These are phyloP conservation scores for Pythium insidiosum DNA, from an alignment of 352 stramenopile species.

Conservation along the genomic window DNA sequence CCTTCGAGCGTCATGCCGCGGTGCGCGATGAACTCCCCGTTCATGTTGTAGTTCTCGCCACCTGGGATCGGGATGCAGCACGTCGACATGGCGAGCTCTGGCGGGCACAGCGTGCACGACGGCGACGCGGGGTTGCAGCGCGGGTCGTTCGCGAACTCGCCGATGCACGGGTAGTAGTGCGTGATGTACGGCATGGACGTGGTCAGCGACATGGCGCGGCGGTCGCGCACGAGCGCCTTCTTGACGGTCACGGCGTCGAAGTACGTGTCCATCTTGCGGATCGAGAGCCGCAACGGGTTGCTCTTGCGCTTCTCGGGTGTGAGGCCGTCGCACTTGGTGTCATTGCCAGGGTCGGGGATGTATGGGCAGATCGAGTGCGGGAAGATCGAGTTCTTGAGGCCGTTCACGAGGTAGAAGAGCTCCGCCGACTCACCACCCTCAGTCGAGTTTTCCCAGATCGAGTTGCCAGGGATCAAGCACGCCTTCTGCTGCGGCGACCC, in stretches of 20 bases:
- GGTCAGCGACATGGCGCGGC: slow-evolving; percentile 40
- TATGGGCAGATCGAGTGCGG: slow-evolving; percentile 44
- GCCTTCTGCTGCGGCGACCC: slow-evolving; percentile 47
- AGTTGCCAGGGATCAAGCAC: slow-evolving; percentile 50
- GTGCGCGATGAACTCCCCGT: slow-evolving; percentile 55
- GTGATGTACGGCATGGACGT: slow-evolving; percentile 49
- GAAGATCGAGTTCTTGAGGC: slow-evolving; percentile 43
- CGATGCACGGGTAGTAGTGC: slow-evolving; percentile 57
- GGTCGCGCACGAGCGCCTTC: slow-evolving; percentile 25
- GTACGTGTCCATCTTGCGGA: slow-evolving; percentile 39
- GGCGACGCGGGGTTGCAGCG: slow-evolving; percentile 44
- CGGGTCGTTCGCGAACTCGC: slow-evolving; percentile 29
- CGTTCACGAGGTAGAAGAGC: slow-evolving; percentile 47
- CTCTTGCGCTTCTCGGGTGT: slow-evolving; percentile 23
- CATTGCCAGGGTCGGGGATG: slow-evolving; percentile 26
- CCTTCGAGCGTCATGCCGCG: slow-evolving; percentile 39
- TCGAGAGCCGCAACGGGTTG: slow-evolving; percentile 35
- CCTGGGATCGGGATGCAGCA: slow-evolving; percentile 42
- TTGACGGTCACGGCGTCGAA: slow-evolving; percentile 37
- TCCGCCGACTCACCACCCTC: slow-evolving; percentile 37
- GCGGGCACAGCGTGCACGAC: slow-evolving; percentile 40
- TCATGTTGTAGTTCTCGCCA: slow-evolving; percentile 52
- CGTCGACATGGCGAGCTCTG: slow-evolving; percentile 35
- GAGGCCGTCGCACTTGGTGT: slow-evolving; percentile 33
- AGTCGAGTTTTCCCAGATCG: slow-evolving; percentile 61